These are phyloP conservation scores for Suhomyces panamericanus DNA, from an alignment of 1,139 yeast species.

Conservation along the genomic window DNA sequence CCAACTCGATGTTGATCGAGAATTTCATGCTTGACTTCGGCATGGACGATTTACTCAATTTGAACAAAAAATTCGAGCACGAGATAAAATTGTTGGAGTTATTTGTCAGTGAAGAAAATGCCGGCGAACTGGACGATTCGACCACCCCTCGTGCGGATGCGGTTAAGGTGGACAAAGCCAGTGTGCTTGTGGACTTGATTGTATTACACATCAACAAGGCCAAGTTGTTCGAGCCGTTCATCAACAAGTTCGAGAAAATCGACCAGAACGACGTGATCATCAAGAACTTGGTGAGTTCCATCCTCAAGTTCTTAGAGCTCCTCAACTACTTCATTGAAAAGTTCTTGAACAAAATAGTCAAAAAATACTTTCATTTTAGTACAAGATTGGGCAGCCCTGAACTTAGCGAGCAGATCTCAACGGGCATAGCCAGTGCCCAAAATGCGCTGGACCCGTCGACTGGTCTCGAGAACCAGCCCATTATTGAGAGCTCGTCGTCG, in stretches of 20 bases:
- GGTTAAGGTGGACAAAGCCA: constrained; percentile 31
- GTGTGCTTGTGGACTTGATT: constrained; percentile 46
- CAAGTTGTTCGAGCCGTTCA: constrained; percentile 53
- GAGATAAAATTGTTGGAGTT: constrained; percentile 40
- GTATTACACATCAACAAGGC: constrained; percentile 50
- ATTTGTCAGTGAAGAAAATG: constrained; percentile 21
- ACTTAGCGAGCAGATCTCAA: constrained; percentile 1
- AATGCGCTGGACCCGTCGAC: not conserved
- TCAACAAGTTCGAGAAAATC: constrained; percentile 38
- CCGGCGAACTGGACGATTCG: constrained; percentile 13
- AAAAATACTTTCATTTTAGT: constrained; percentile 18
- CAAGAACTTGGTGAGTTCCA: constrained; percentile 37
- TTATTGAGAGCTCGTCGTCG: not conserved
- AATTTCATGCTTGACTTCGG: constrained; percentile 50
- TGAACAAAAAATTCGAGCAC: constrained; percentile 42
- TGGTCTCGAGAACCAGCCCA: constrained; percentile 1
- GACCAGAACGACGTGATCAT: constrained; percentile 29
- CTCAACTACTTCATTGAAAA: constrained; percentile 27
- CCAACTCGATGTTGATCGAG: constrained; percentile 54
- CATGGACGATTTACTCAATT: constrained; percentile 37
- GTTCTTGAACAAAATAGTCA: constrained; percentile 22
- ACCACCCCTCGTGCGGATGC: not conserved
- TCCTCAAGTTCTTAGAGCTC: constrained; percentile 40
- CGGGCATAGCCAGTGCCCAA: not conserved
- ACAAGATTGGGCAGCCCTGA: constrained; percentile 5